Conservation (phyloP, 2,329 filamentous ascomycete genomes). For the Colletotrichum tanaceti region DNA sequence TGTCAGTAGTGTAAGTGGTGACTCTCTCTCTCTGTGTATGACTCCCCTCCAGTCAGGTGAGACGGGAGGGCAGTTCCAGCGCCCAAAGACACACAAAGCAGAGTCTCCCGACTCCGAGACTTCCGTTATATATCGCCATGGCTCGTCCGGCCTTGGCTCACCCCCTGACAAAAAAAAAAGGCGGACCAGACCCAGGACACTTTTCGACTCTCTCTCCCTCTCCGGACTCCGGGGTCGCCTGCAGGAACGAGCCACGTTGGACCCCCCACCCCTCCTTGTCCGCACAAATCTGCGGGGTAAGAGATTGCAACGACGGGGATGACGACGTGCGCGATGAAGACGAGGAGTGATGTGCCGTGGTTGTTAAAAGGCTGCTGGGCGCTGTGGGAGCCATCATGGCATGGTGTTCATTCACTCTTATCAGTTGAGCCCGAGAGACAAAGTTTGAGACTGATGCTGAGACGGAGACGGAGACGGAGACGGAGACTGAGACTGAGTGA, state of each 20-base stretch:
- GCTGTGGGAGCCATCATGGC: background rate
- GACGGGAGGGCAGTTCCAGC: no score
- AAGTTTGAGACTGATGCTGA: no score
- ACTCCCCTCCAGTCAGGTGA: no score
- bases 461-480: no score
- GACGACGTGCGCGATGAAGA: background rate
- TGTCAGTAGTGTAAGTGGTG: no score
- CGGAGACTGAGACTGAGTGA: no score
- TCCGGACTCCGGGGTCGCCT: constrained; percentile 29
- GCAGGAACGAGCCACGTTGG: constrained; percentile 24
- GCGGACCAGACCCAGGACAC: background rate
- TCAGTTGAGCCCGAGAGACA: background rate
- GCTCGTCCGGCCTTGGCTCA: constrained; percentile 3
- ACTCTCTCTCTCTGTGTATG: no score
- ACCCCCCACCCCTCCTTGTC: background rate
- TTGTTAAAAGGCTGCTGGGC: background rate
- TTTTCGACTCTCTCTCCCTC: constrained; percentile 34
- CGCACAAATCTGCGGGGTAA: constrained; percentile 11
- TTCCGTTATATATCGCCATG: background rate
- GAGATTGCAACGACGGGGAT: constrained; percentile 22
- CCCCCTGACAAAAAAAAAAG: background rate
- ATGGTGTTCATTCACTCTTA: background rate
- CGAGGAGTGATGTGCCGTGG: background rate
- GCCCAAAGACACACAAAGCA: no score
- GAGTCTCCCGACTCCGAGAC: background rate